Evolutionary conservation across 106 monocot species (phyloP).

Genomic region (Dendrobium chrysotoxum): DNA sequence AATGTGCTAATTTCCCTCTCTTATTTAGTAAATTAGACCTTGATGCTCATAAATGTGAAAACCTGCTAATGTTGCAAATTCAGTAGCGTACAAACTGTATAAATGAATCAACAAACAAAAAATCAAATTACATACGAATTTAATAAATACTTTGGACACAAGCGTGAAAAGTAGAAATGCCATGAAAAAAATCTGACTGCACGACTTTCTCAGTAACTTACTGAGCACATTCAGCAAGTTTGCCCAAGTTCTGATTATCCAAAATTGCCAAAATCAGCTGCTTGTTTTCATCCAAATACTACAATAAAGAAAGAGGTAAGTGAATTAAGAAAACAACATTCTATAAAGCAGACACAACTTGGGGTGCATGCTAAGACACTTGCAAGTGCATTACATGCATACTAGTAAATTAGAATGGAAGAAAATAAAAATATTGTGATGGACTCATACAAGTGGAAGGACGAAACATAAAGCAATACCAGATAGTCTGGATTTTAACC

Average conservation of each 20-base stretch:
- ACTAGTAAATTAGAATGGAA: background rate
- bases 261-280: constrained; percentile 40
- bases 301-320: background rate
- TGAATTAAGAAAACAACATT: background rate
- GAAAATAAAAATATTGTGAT: background rate
- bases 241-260: constrained; percentile 73
- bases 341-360: background rate
- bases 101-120: background rate
- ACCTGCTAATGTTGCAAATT: no score
- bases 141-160: background rate
- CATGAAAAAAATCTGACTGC: background rate
- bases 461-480: background rate
- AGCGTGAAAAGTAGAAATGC: background rate
- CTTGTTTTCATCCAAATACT: constrained; percentile 39
- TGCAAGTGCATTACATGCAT: background rate
- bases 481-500: background rate
- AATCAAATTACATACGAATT: background rate
- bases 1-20: background rate
- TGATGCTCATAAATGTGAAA: no score
- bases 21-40: background rate
- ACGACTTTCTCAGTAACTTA: constrained; percentile 21
- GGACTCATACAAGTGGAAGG: background rate
- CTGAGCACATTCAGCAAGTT: constrained; percentile 69
- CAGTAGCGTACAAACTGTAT: background rate
- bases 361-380: background rate